phyloP scores from a whole-genome alignment of 352 stramenopile genomes.

The Blastocystis hominis region DNA sequence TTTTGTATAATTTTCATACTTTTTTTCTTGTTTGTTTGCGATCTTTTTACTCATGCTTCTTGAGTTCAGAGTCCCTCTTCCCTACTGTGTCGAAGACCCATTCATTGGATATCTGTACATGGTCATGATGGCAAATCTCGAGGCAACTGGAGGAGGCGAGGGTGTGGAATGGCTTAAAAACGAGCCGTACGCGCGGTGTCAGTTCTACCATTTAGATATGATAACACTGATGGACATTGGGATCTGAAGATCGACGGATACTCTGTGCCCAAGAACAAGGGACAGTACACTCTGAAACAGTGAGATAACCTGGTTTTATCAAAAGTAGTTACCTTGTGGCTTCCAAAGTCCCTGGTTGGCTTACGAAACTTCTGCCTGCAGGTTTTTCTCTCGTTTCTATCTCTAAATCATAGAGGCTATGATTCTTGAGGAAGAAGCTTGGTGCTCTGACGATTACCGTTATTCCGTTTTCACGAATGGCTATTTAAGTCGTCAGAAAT shows the following conservation, averaged over 20 bases:
- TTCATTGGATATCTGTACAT: conserved; percentile 49
- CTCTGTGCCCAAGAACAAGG: conserved; percentile 41
- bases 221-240: conserved; percentile 37
- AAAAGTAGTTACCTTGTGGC: conserved; percentile 22
- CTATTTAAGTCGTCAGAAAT: conserved; percentile 28
- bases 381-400: background rate
- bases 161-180: conserved; percentile 37
- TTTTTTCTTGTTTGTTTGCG: background rate
- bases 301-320: background rate
- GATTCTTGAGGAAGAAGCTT: conserved; percentile 49
- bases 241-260: conserved; percentile 6
- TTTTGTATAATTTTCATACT: background rate
- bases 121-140: conserved; percentile 53
- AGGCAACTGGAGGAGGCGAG: conserved; percentile 36
- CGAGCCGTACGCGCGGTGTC: background rate
- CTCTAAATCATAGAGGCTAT: background rate
- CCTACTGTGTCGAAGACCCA: conserved; percentile 50
- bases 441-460: conserved; percentile 22
- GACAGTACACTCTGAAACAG: conserved; percentile 55
- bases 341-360: conserved; percentile 25
- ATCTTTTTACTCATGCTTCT: conserved; percentile 21
- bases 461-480: conserved; percentile 22
- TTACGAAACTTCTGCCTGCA: background rate
- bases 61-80: conserved; percentile 55
- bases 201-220: background rate